Percentiles rank a stretch among this genome's conserved stretches.
Conservation (phyloP, 2,329 filamentous ascomycete species). For the Geosmithia flava region DNA sequence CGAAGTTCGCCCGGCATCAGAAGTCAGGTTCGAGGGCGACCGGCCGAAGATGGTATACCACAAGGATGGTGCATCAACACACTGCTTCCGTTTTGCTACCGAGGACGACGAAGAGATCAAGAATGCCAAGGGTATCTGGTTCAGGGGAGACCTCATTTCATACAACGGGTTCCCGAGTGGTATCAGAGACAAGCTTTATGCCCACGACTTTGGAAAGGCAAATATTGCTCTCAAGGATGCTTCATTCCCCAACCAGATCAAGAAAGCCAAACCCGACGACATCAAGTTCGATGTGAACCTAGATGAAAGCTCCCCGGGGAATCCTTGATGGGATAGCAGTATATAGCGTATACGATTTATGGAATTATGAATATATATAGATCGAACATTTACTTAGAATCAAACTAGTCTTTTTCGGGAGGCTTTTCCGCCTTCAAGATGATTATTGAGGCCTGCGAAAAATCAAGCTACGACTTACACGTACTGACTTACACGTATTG, state of each 20-base stretch:
- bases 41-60: constrained; percentile 25
- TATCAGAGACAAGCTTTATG: constrained; percentile 3
- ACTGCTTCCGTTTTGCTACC: constrained; percentile 20
- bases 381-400: no score
- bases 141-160: constrained; percentile 14
- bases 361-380: no score
- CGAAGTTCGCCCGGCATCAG: constrained; percentile 8
- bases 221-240: constrained; percentile 5
- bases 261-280: constrained; percentile 2
- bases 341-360: neutral
- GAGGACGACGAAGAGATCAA: constrained; percentile 12
- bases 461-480: neutral
- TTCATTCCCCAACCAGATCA: constrained; percentile 1
- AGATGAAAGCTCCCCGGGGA: constrained; percentile 4
- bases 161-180: constrained; percentile 17
- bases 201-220: constrained; percentile 5
- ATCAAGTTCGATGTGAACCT: constrained; percentile 3
- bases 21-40: constrained; percentile 14
- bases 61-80: constrained; percentile 20
- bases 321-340: neutral
- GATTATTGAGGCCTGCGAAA: no score
- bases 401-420: no score
- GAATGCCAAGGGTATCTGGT: constrained; percentile 21
- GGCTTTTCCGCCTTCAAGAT: no score
- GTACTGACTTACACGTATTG: neutral